Percentiles rank a stretch among this genome's conserved stretches.
These are phyloP conservation scores for Coemansia sp. DNA, from an alignment of 192 early-diverging fungal genomes.

Conservation along the genomic window DNA sequence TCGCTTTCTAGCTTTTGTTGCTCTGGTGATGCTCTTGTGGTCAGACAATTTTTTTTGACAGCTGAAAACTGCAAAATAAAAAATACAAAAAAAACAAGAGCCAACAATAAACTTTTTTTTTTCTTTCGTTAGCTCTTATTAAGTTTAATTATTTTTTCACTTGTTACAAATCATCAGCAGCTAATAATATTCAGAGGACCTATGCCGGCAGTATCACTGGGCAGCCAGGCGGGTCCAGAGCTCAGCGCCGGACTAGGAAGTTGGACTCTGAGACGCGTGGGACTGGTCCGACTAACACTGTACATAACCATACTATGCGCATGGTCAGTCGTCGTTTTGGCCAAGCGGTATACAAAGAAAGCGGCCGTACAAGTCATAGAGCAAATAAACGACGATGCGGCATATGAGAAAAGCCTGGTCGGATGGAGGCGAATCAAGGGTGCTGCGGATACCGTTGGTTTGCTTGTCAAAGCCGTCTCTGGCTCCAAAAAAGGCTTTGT, in stretches of 20 bases:
- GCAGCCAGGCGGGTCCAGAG: background rate
- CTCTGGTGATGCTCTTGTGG: background rate
- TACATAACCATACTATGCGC: constrained; percentile 19
- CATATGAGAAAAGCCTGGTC: background rate
- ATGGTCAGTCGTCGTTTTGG: constrained; percentile 18
- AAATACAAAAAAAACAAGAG: no score
- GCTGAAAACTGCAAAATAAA: no score
- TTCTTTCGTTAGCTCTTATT: background rate
- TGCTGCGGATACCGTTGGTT: no score
- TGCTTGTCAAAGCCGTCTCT: no score
- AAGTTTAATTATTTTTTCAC: no score
- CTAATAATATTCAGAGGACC: no score
- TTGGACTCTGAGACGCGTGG: background rate
- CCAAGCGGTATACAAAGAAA: background rate
- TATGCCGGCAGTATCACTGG: constrained; percentile 5
- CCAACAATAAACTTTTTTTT: no score
- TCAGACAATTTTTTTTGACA: constrained; percentile 2
- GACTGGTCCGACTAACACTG: constrained; percentile 1
- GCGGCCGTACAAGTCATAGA: no score
- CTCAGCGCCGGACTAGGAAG: constrained; percentile 1
- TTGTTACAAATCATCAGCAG: no score
- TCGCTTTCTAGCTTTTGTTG: no score
- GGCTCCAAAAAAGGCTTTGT: no score
- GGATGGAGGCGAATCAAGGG: no score
- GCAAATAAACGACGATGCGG: background rate